A percentile compares a stretch with the other conserved stretches of the same genome.
These are phyloP conservation scores for Nakazawaea anatomiae DNA, from an alignment of 805 yeast genomes.

Conservation along the genomic window DNA sequence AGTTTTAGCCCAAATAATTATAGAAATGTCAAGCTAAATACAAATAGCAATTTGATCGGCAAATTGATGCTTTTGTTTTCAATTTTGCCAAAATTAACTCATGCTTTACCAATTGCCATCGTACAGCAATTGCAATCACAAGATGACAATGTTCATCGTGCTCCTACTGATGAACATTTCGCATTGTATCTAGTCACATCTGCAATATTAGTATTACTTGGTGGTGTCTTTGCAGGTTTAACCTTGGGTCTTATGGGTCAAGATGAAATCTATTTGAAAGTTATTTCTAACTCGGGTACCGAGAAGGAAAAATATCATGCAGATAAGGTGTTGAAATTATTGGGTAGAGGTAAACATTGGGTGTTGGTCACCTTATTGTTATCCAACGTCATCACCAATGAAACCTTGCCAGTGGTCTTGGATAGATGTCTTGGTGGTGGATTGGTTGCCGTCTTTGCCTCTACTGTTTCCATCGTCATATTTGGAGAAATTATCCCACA, in stretches of 20 bases:
- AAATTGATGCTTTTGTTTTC: constrained; percentile 15
- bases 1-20: not conserved
- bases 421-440: constrained; percentile 96
- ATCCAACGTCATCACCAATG: constrained; percentile 88
- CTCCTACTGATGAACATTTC: constrained; percentile 28
- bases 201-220: constrained; percentile 57
- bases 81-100: constrained; percentile 17
- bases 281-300: constrained; percentile 84
- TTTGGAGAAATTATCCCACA: constrained; percentile 98
- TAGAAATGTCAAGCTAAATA: constrained; percentile 4
- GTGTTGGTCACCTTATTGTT: constrained; percentile 82
- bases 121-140: constrained; percentile 7
- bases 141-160: not conserved
- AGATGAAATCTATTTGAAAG: constrained; percentile 91
- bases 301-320: constrained; percentile 63
- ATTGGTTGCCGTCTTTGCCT: constrained; percentile 89
- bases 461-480: constrained; percentile 89
- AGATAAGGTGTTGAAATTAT: constrained; percentile 59
- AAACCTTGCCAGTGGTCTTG: constrained; percentile 87
- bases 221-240: constrained; percentile 90
- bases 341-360: constrained; percentile 92
- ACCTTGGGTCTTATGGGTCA: constrained; percentile 98
- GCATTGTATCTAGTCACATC: constrained; percentile 49
- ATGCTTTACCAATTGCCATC: constrained; percentile 18
- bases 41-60: not conserved